Percentiles rank a stretch among this genome's conserved stretches.
Conservation (phyloP, 305 asterid species). For the Fraxinus greggii region DNA sequence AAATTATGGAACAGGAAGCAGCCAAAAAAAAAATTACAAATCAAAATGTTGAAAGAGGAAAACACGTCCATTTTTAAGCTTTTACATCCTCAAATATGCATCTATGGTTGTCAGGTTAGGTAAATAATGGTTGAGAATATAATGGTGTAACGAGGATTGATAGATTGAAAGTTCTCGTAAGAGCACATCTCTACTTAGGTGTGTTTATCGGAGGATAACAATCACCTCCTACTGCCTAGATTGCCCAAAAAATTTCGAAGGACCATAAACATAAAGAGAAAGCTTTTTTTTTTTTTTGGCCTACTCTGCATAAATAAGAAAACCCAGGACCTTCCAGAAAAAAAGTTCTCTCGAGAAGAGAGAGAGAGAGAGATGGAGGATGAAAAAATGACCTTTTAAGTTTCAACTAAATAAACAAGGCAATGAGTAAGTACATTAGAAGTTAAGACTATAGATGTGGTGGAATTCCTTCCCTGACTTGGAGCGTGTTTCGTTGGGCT, state of each 20-base stretch:
- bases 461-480: not conserved
- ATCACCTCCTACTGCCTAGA: not conserved
- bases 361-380: not conserved
- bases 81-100: not conserved
- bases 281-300: not conserved
- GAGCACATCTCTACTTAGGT: not conserved
- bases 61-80: not conserved
- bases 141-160: not conserved
- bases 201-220: not conserved
- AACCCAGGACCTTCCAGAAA: not conserved
- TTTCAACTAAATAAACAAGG: not conserved
- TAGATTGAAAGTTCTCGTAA: not conserved
- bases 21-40: not conserved
- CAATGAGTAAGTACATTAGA: not conserved
- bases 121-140: not conserved
- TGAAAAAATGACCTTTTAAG: not conserved
- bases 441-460: not conserved
- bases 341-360: not conserved
- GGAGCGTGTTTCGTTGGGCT: not conserved
- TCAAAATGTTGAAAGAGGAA: not conserved
- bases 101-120: not conserved
- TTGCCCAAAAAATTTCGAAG: not conserved
- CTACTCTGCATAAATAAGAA: not conserved
- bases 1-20: not conserved
- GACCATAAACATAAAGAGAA: not conserved